A percentile compares a stretch with the other conserved stretches of the same genome.
Evolutionary conservation across 202 grass and related monocot species (phyloP).

Genomic region (Schoenoplectus triqueter): DNA sequence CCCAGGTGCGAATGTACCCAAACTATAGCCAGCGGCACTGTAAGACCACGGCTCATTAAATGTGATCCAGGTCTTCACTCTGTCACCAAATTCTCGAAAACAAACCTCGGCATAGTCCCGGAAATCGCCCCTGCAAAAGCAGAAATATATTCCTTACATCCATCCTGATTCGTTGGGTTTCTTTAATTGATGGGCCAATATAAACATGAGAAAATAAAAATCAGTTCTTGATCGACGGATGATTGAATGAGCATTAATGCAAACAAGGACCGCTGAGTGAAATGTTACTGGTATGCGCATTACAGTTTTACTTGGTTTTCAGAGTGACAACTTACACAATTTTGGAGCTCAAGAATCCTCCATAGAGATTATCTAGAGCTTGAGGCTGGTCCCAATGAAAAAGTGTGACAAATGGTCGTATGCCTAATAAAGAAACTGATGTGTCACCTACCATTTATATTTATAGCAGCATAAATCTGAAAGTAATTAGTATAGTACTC

Average conservation of each 20-base stretch:
- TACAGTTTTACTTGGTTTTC: not conserved
- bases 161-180: not conserved
- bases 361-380: conserved; percentile 66
- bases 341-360: conserved; percentile 62
- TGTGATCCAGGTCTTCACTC: conserved; percentile 80
- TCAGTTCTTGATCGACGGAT: not conserved
- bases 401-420: conserved; percentile 78
- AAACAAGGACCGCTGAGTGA: not conserved
- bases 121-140: conserved; percentile 66
- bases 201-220: not conserved
- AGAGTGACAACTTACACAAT: conserved; percentile 58
- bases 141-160: not conserved
- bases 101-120: conserved; percentile 63
- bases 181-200: not conserved
- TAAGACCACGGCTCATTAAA: conserved; percentile 83
- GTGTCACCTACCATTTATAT: not conserved
- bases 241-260: conserved; percentile 11
- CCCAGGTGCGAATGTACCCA: conserved; percentile 60
- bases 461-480: conserved; percentile 3
- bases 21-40: conserved; percentile 56
- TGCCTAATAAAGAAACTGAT: conserved; percentile 40
- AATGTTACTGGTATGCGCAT: not conserved
- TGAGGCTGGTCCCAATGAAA: conserved; percentile 86
- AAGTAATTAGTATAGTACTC: not conserved
- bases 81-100: conserved; percentile 77